These are phyloP conservation scores for Calocera viscosa DNA, from an alignment of 768 basidiomycete species.

Conservation along the genomic window DNA sequence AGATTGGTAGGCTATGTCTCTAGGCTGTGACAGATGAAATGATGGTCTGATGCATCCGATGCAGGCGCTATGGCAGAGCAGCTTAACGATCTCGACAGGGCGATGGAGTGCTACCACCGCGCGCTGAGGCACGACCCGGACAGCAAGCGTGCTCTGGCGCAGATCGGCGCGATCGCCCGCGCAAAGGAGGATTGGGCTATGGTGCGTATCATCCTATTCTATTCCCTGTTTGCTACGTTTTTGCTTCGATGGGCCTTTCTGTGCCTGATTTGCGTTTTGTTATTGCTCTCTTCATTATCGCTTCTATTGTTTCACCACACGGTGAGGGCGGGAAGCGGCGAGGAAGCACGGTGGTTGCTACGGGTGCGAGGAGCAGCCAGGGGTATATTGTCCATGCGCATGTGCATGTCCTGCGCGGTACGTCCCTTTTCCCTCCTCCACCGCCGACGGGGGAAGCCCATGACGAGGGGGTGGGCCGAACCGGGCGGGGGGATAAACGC, in stretches of 20 bases:
- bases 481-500: neutral
- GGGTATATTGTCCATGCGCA: neutral
- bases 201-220: conserved; percentile 44
- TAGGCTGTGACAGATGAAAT: neutral
- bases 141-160: conserved; percentile 79
- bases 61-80: conserved; percentile 90
- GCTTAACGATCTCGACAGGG: conserved; percentile 87
- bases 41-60: neutral
- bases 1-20: neutral
- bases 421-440: neutral
- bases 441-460: neutral
- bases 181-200: conserved; percentile 96
- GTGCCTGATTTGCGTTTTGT: neutral
- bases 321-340: neutral
- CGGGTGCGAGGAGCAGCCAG: neutral
- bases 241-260: neutral
- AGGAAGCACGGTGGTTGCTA: neutral
- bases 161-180: conserved; percentile 91
- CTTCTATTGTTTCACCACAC: neutral
- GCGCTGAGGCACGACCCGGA: conserved; percentile 90
- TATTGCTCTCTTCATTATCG: neutral
- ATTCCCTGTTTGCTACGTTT: conserved; percentile 19
- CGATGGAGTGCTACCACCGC: conserved; percentile 84
- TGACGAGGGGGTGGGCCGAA: too few species aligned
- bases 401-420: neutral